Percentiles rank a stretch among this genome's conserved stretches.
Conservation (phyloP, 305 asterid species). For the Fraxinus latifolia region DNA sequence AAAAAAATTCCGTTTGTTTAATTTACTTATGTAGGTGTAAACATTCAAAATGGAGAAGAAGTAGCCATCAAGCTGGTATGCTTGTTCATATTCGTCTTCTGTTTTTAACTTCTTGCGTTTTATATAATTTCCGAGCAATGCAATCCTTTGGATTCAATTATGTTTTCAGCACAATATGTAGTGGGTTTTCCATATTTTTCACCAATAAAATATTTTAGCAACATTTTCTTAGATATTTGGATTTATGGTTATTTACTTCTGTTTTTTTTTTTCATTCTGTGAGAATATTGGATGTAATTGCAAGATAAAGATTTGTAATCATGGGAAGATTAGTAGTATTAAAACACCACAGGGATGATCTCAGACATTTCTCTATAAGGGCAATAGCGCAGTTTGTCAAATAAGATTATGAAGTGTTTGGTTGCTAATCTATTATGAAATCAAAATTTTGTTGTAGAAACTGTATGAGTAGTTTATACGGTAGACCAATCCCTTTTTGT, state of each 20-base stretch:
- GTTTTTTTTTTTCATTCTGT: conserved; percentile 18
- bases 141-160: conserved; percentile 4
- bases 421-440: conserved; percentile 8
- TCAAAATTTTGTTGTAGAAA: neutral
- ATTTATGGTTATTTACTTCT: neutral
- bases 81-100: conserved; percentile 14
- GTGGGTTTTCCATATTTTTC: neutral
- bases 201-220: neutral
- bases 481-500: neutral
- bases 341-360: conserved; percentile 3
- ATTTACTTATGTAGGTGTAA: conserved; percentile 59
- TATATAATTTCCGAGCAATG: conserved; percentile 13
- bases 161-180: conserved; percentile 4
- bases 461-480: neutral
- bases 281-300: neutral
- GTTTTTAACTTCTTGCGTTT: neutral
- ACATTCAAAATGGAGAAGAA: conserved; percentile 92
- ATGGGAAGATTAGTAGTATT: conserved; percentile 11
- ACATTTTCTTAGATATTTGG: neutral
- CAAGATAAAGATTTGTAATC: conserved; percentile 1
- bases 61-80: conserved; percentile 88
- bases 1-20: neutral
- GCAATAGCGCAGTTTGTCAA: conserved; percentile 1
- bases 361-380: neutral
- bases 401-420: neutral